A percentile compares a stretch with the other conserved stretches of the same genome.
Conservation (phyloP, 75 land plant species). For the Isoetes taiwanensis region DNA sequence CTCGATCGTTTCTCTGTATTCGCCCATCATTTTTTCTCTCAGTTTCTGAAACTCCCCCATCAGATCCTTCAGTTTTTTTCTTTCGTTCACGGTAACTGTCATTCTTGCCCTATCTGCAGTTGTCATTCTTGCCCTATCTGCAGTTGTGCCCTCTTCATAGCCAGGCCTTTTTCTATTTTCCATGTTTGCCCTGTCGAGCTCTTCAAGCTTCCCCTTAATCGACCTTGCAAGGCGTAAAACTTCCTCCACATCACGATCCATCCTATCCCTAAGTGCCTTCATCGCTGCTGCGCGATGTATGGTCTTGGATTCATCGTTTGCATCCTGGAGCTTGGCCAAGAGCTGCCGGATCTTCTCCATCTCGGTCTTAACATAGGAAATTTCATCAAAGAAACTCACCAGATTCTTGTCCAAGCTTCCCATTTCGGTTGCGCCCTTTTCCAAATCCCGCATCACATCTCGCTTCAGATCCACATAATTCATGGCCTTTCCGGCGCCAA, state of each 20-base stretch:
- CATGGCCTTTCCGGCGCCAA: conserved; percentile 15
- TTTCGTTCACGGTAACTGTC: neutral
- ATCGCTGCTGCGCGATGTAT: neutral
- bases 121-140: neutral
- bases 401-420: conserved; percentile 4
- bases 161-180: neutral
- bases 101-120: too few relatives aligned
- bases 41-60: conserved; percentile 2
- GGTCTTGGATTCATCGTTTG: neutral
- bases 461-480: conserved; percentile 68
- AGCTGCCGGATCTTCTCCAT: conserved; percentile 8
- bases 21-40: neutral
- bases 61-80: conserved; percentile 1
- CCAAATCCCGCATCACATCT: conserved; percentile 45
- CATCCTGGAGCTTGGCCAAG: conserved; percentile 4
- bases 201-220: neutral
- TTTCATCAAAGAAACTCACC: conserved; percentile 1
- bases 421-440: conserved; percentile 29
- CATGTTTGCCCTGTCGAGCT: neutral
- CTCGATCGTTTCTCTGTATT: conserved; percentile 1
- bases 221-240: neutral
- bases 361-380: neutral
- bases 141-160: neutral
- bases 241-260: neutral
- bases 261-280: conserved; percentile 2